A percentile compares a stretch with the other conserved stretches of the same genome.
phyloP scores from a whole-genome alignment of 108 stramenopile genomes.

The Asterionellopsis glacialis region DNA sequence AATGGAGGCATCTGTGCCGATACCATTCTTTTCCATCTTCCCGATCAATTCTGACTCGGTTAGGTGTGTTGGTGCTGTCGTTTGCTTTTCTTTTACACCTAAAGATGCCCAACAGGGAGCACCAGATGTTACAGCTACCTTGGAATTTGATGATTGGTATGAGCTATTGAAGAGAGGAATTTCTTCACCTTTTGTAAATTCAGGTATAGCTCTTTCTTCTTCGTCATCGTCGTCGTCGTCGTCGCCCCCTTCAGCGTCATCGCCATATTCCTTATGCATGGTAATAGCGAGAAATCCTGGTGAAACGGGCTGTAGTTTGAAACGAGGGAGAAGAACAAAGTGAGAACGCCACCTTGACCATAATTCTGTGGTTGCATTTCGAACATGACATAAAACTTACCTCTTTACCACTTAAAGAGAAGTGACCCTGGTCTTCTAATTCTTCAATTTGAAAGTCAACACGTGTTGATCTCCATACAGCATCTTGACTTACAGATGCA shows the following conservation, averaged over 20 bases:
- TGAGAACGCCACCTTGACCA: background rate
- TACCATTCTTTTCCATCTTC: slow-evolving; percentile 89
- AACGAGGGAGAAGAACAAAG: background rate
- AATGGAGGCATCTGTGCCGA: slow-evolving; percentile 82
- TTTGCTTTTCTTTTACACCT: slow-evolving; percentile 79
- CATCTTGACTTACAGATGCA: slow-evolving; percentile 83
- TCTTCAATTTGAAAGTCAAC: slow-evolving; percentile 60
- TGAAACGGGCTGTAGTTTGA: slow-evolving; percentile 21
- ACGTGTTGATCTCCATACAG: slow-evolving; percentile 79
- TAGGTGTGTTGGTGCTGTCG: slow-evolving; percentile 80
- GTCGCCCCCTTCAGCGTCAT: slow-evolving; percentile 32
- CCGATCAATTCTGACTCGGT: slow-evolving; percentile 87
- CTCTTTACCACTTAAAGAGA: slow-evolving; percentile 71
- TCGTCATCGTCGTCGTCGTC: slow-evolving; percentile 67
- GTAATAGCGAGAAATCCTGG: slow-evolving; percentile 83
- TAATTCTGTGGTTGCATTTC: background rate
- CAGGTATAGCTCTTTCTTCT: slow-evolving; percentile 73
- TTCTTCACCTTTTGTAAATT: slow-evolving; percentile 64
- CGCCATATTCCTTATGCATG: slow-evolving; percentile 77
- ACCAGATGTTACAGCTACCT: slow-evolving; percentile 40
- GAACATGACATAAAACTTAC: background rate
- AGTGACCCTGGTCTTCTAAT: slow-evolving; percentile 68
- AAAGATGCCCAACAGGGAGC: slow-evolving; percentile 58
- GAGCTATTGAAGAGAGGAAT: slow-evolving; percentile 38
- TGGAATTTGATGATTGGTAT: slow-evolving; percentile 23